Conservation (phyloP, 331 rosid genomes). For the Pyracantha coccinea region DNA sequence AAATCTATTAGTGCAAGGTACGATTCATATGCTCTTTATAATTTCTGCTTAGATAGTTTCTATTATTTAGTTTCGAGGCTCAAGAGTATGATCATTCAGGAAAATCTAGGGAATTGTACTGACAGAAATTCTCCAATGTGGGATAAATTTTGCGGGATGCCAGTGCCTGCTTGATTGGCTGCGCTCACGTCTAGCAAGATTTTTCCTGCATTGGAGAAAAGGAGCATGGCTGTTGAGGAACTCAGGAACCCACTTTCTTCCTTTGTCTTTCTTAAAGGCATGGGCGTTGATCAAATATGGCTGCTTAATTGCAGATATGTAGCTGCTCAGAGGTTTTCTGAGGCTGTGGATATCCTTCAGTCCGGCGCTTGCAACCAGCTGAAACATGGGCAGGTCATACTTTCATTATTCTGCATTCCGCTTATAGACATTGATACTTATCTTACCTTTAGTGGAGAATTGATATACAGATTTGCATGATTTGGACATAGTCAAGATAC, state of each 20-base stretch:
- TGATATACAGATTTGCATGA: too few species aligned
- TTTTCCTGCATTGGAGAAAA: too few species aligned
- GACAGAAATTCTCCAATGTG: too few species aligned
- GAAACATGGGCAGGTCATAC: slow-evolving; percentile 63
- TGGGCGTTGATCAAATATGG: slow-evolving; percentile 21
- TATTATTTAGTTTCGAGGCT: too few species aligned
- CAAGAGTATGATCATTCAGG: too few species aligned
- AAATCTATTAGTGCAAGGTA: slow-evolving; percentile 86
- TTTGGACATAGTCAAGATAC: background rate
- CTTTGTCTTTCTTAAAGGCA: background rate
- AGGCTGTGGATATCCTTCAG: slow-evolving; percentile 78
- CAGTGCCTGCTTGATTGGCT: too few species aligned
- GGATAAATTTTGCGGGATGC: too few species aligned
- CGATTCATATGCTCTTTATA: too few species aligned
- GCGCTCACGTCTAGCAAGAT: too few species aligned
- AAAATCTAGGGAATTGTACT: too few species aligned
- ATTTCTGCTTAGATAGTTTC: too few species aligned
- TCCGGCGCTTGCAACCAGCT: slow-evolving; percentile 84
- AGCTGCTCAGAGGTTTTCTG: slow-evolving; percentile 59
- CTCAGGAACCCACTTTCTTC: background rate
- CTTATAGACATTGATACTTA: background rate
- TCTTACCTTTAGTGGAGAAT: background rate
- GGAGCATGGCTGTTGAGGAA: background rate
- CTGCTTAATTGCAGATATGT: slow-evolving; percentile 56
- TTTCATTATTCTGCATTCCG: background rate